Base-by-base conservation (phyloP, 495 filamentous ascomycete species). In the Talaromyces wortmannii region DNA sequence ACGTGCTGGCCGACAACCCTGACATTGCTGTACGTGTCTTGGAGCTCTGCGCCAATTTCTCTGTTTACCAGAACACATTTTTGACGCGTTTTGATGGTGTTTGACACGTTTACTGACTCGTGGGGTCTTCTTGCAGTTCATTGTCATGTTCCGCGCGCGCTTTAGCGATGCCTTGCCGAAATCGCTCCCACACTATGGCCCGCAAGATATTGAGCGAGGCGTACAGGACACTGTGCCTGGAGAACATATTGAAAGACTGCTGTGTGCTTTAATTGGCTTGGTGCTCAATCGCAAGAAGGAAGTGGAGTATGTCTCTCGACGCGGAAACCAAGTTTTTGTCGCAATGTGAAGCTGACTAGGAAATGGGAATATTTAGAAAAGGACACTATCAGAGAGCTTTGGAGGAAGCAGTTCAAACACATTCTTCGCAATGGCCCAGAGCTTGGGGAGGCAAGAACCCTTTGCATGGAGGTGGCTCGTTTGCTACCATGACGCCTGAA, bases 221-320 rank as follows among this genome's bases (percentile, higher is more conserved):
- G 83, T 96, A 17, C 79, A 83, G 47, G 90, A 95, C 60, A 62
- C 76, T 31, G 67, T 84, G 12, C 95, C 94, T 11, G 88, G 89
- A 58, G 86, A 94, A 64, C 84, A 88, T 60, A 85, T 92, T 32
- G 92, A 97, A 73, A 79, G 83, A 61, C 81, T 98, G 45, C 75
- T 98, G 32, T 97, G 95, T 78, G 90, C 90, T 61, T 73, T 98
- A 45, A 70, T 98, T 17, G 83, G 90, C 31, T 75, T 97, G 64
- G 81, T 96, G 52, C 78, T 97, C 59, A 98, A 98, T 64, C 84
- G 94, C 63, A 97, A 97, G 78, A 96, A 98, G 65, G 88, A 94
- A 75, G 88, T 97, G 63, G 95, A 97, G 94, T 98, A 83, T 72
- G 62, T 62, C 62, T 65, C 71, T 43, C 11, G 32, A 6, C 23